Evolutionary conservation across 352 stramenopile species (phyloP).

Genomic region (Phytophthora podocarpi): DNA sequence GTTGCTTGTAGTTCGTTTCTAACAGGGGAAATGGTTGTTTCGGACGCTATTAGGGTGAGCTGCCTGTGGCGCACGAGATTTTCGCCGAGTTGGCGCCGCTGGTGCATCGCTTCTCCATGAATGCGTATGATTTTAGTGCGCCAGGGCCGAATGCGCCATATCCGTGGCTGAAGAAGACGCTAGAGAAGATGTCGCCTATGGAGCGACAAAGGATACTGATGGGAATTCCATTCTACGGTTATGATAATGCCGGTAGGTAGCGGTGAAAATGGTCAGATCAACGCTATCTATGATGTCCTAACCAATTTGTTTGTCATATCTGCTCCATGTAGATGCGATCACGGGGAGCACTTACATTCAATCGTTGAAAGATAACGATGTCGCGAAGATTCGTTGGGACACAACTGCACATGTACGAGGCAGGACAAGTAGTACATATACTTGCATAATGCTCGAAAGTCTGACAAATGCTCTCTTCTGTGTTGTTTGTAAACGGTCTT

Average conservation of each 20-base stretch:
- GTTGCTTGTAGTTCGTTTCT: not conserved
- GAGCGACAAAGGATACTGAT: slow-evolving; percentile 70
- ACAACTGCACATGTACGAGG: slow-evolving; percentile 44
- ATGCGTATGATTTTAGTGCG: slow-evolving; percentile 75
- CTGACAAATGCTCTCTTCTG: not conserved
- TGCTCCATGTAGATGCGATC: slow-evolving; percentile 41
- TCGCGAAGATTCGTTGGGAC: slow-evolving; percentile 60
- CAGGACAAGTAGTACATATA: not conserved
- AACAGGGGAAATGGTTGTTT: not conserved
- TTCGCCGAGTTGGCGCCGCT: slow-evolving; percentile 58
- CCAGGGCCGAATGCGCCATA: slow-evolving; percentile 75
- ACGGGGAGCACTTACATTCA: slow-evolving; percentile 48
- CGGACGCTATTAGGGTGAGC: slow-evolving; percentile 36
- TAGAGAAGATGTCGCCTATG: slow-evolving; percentile 49
- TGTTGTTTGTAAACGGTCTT: not conserved
- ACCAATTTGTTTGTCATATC: not conserved
- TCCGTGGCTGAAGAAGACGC: slow-evolving; percentile 64
- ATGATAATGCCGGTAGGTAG: slow-evolving; percentile 63
- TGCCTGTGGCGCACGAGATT: slow-evolving; percentile 62
- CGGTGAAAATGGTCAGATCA: not conserved
- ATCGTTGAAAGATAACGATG: slow-evolving; percentile 40
- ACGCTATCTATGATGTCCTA: not conserved
- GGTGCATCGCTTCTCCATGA: slow-evolving; percentile 84
- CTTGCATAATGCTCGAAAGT: not conserved
- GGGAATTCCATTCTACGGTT: slow-evolving; percentile 82